A percentile compares a stretch with the other conserved stretches of the same genome.
Evolutionary conservation across 2,329 filamentous ascomycete species (phyloP).

Genomic region (Claviceps spartinae): DNA sequence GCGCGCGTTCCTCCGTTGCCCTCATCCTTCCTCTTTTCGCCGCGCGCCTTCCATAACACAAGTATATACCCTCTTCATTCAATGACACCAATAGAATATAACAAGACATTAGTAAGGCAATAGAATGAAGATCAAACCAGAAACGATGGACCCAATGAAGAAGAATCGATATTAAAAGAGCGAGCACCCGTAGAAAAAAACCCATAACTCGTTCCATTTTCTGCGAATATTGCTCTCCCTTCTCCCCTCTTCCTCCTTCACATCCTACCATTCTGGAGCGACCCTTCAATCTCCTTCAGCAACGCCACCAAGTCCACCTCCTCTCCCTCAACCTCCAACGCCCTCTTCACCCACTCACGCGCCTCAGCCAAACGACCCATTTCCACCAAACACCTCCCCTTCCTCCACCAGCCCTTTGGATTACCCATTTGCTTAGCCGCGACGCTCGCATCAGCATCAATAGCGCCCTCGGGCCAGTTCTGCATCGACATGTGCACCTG

Average conservation of each 20-base stretch:
- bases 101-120: too few species aligned
- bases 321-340: conserved; percentile 70
- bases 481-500: conserved; percentile 78
- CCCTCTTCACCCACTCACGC: conserved; percentile 59
- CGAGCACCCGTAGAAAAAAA: not conserved
- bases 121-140: too few species aligned
- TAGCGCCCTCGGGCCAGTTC: conserved; percentile 72
- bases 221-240: not conserved
- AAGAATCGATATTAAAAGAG: too few species aligned
- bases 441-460: conserved; percentile 78
- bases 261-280: conserved; percentile 26
- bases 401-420: conserved; percentile 87
- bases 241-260: not conserved
- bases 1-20: too few species aligned
- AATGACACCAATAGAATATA: too few species aligned
- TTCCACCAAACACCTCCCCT: conserved; percentile 74
- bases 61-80: too few species aligned
- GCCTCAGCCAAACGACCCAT: conserved; percentile 84
- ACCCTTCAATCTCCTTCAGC: conserved; percentile 46
- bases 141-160: too few species aligned
- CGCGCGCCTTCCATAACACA: too few species aligned
- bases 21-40: too few species aligned
- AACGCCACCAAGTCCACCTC: conserved; percentile 50
- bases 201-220: not conserved
- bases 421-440: conserved; percentile 80